Conservation (phyloP, 305 asterid genomes). For the Solanum hybrid region DNA sequence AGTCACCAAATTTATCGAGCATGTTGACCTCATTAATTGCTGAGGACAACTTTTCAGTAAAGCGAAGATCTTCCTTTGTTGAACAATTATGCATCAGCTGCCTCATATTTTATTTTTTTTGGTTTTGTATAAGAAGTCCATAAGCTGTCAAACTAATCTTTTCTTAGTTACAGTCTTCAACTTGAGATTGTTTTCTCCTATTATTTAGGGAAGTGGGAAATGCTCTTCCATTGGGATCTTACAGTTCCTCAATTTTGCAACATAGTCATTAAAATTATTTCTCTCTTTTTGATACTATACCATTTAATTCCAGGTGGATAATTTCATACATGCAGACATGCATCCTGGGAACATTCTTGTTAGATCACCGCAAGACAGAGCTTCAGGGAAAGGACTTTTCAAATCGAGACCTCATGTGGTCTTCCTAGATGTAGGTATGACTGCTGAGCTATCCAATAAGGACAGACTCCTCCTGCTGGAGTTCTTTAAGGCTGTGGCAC, state of each 20-base stretch:
- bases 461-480: constrained; percentile 55
- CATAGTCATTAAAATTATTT: neutral
- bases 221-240: neutral
- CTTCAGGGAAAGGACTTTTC: constrained; percentile 42
- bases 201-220: neutral
- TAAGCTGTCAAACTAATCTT: neutral
- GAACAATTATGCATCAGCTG: neutral
- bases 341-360: constrained; percentile 94
- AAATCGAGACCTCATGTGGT: constrained; percentile 64
- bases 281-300: neutral
- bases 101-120: neutral
- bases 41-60: neutral
- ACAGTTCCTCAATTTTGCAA: neutral
- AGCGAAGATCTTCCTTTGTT: neutral
- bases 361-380: constrained; percentile 31
- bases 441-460: constrained; percentile 74
- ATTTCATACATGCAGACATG: constrained; percentile 86
- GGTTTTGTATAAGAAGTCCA: neutral
- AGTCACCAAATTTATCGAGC: neutral
- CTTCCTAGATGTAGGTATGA: constrained; percentile 89
- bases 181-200: neutral
- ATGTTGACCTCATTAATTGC: neutral
- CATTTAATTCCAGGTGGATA: constrained; percentile 54
- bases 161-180: neutral
- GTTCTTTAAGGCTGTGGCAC: constrained; percentile 84